A percentile compares a stretch with the other conserved stretches of the same genome.
These are phyloP conservation scores for Chrysopogon serrulatus DNA, from an alignment of 176 grass and related monocot genomes.

Conservation along the genomic window DNA sequence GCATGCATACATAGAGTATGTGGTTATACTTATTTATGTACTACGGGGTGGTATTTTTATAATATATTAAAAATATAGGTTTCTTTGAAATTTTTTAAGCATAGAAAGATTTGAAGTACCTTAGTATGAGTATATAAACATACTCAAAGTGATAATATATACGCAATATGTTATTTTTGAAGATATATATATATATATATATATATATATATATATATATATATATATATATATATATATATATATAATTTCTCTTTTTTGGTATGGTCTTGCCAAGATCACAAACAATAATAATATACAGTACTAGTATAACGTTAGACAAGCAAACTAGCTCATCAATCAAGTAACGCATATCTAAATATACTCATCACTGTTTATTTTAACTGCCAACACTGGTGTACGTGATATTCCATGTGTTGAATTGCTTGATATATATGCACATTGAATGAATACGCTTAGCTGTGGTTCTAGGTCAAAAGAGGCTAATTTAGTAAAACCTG, in stretches of 20 bases:
- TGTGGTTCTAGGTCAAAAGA: not conserved
- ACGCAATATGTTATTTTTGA: no score
- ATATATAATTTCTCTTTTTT: no score
- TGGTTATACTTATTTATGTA: no score
- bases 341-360: not conserved
- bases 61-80: no score
- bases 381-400: not conserved
- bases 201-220: not conserved
- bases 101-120: no score
- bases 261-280: no score
- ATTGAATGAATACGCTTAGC: not conserved
- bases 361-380: not conserved
- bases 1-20: no score
- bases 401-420: constrained; percentile 37
- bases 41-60: no score
- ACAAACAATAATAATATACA: not conserved
- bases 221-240: not conserved
- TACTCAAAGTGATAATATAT: no score
- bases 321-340: not conserved
- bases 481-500: not conserved
- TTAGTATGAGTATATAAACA: no score
- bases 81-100: no score
- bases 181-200: not conserved
- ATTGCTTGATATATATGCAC: not conserved
- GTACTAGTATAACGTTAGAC: constrained; percentile 8